These are phyloP conservation scores for Funneliformis mosseae DNA, from an alignment of 192 early-diverging fungal species.

Conservation along the genomic window DNA sequence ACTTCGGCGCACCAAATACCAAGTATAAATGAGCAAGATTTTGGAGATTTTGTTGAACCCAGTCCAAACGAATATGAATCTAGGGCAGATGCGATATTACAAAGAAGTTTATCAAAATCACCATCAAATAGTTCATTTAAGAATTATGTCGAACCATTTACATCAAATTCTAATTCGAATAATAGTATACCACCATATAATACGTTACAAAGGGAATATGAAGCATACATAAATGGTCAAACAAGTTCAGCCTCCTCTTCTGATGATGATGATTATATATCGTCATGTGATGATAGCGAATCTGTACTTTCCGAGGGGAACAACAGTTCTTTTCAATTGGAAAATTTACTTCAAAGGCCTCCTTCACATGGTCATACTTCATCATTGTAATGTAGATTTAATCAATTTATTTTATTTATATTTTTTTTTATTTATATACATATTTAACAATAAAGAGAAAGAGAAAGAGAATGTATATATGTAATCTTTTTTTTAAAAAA, in stretches of 20 bases:
- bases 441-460: too few species aligned
- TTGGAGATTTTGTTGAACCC: neutral
- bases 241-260: conserved; percentile 7
- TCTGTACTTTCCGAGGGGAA: conserved; percentile 16
- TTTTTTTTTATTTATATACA: too few species aligned
- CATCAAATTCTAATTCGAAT: neutral
- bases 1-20: conserved; percentile 13
- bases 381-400: neutral
- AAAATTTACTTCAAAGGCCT: conserved; percentile 4
- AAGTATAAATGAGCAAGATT: conserved; percentile 21
- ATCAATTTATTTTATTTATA: too few species aligned
- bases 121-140: neutral
- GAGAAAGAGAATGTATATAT: too few species aligned
- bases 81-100: neutral
- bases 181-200: neutral
- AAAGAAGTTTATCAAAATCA: conserved; percentile 19
- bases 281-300: neutral
- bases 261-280: conserved; percentile 15
- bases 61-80: neutral
- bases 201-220: neutral
- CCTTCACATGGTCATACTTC: neutral
- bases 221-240: neutral
- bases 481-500: too few species aligned
- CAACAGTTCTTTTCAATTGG: conserved; percentile 14
- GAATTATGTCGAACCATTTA: neutral